These are phyloP conservation scores for Cyberlindnera veronae DNA, from an alignment of 805 yeast species.

Conservation along the genomic window DNA sequence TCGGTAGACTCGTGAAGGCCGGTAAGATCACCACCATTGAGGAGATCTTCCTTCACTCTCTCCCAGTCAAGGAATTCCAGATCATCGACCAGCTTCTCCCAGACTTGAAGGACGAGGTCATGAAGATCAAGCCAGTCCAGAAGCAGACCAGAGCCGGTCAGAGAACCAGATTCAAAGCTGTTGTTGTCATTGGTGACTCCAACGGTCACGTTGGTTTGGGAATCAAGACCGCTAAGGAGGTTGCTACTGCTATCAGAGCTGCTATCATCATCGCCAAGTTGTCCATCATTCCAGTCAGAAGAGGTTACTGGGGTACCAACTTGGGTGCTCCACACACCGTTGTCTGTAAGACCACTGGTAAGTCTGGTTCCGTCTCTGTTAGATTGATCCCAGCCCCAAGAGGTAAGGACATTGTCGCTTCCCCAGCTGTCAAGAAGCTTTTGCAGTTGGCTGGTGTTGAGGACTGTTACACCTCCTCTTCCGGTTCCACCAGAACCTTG, in stretches of 20 bases:
- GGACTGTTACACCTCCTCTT: constrained; percentile 98
- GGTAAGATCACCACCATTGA: constrained; percentile 95
- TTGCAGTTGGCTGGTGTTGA: constrained; percentile 99
- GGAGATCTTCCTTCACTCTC: constrained; percentile 98
- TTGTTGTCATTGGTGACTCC: constrained; percentile 98
- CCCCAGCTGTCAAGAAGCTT: constrained; percentile 99
- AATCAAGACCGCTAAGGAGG: constrained; percentile 99
- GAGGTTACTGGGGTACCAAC: constrained; percentile 99
- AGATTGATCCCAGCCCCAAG: constrained; percentile 99
- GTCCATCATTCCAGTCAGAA: constrained; percentile 98
- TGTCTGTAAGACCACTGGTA: constrained; percentile 96
- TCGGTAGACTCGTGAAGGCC: constrained; percentile 99
- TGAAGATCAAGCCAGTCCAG: constrained; percentile 99
- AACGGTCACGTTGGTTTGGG: constrained; percentile 99
- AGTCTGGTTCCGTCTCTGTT: constrained; percentile 99
- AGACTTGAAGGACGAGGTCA: constrained; percentile 94
- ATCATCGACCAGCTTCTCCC: constrained; percentile 96
- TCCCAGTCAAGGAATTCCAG: constrained; percentile 99
- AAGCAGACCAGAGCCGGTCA: constrained; percentile 99
- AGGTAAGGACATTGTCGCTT: constrained; percentile 99
- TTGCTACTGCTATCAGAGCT: constrained; percentile 99
- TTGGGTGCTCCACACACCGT: constrained; percentile 99
- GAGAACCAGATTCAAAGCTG: constrained; percentile 99
- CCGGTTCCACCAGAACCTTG: constrained; percentile 98
- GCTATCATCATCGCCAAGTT: constrained; percentile 99